A percentile compares a stretch with the other conserved stretches of the same genome.
Evolutionary conservation across 345 rosid genomes (phyloP).

Genomic region (Murraya koenigii): DNA sequence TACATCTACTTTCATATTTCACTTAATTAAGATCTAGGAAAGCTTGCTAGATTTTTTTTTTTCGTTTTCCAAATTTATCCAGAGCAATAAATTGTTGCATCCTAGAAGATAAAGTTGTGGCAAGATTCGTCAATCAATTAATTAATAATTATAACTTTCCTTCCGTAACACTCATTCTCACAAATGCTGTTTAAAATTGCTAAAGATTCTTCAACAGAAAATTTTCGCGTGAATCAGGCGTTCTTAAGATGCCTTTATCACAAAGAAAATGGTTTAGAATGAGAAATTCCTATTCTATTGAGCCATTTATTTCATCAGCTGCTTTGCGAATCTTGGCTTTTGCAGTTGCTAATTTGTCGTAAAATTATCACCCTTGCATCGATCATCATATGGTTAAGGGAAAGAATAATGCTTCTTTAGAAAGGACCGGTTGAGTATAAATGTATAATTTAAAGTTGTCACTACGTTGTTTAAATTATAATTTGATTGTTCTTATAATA

Average conservation of each 20-base stretch:
- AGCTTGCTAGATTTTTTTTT: background rate
- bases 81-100: background rate
- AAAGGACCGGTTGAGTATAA: too few relatives aligned
- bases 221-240: background rate
- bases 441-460: too few relatives aligned
- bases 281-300: too few relatives aligned
- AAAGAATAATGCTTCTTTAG: too few relatives aligned
- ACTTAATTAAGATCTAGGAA: background rate
- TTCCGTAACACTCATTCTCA: background rate
- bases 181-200: background rate
- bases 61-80: background rate
- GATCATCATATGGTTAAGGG: too few relatives aligned
- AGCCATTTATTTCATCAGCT: too few relatives aligned
- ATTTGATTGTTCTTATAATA: background rate
- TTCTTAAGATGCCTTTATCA: too few relatives aligned
- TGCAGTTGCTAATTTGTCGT: too few relatives aligned
- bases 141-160: background rate
- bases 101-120: background rate
- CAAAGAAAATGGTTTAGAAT: too few relatives aligned
- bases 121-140: background rate
- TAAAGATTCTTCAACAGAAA: background rate
- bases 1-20: background rate
- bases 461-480: too few relatives aligned
- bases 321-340: too few relatives aligned
- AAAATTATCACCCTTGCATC: too few relatives aligned